phyloP scores from a whole-genome alignment of 1,284 basidiomycete species.

The Heterobasidion parviporum region DNA sequence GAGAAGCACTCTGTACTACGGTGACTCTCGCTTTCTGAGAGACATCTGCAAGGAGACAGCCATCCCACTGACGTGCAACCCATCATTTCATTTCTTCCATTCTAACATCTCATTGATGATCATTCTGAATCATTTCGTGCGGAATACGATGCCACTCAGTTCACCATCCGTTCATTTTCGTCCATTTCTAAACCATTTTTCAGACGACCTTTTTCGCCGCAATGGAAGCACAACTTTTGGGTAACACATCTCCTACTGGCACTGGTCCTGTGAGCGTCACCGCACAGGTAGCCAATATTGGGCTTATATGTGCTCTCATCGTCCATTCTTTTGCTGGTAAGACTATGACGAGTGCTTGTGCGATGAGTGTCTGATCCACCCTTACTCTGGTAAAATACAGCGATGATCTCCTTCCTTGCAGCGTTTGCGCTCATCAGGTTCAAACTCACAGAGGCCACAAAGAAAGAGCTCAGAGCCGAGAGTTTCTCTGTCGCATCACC shows the following conservation, averaged over 20 bases:
- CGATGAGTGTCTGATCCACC: too few species aligned
- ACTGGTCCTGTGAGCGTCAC: slow-evolving; percentile 9
- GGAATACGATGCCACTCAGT: too few species aligned
- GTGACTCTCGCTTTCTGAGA: too few species aligned
- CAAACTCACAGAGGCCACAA: slow-evolving; percentile 42
- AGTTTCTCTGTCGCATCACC: slow-evolving; percentile 5
- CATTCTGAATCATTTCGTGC: too few species aligned
- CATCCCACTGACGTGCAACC: too few species aligned
- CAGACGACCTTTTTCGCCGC: slow-evolving; percentile 60
- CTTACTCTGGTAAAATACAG: slow-evolving; percentile 16
- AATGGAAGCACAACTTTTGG: slow-evolving; percentile 44
- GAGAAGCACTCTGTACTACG: too few species aligned
- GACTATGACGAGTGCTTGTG: slow-evolving; percentile 10
- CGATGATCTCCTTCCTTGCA: slow-evolving; percentile 48
- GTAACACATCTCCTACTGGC: slow-evolving; percentile 27
- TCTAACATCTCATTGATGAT: too few species aligned
- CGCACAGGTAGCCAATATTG: slow-evolving; percentile 34
- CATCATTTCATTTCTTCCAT: too few species aligned
- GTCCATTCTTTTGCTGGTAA: slow-evolving; percentile 45
- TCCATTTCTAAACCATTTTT: background rate
- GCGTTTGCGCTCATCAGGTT: slow-evolving; percentile 50
- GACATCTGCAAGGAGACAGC: too few species aligned
- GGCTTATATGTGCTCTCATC: slow-evolving; percentile 41
- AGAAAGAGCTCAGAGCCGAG: slow-evolving; percentile 23
- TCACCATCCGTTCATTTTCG: too few species aligned